phyloP scores from a whole-genome alignment of 1,284 basidiomycete genomes.

The Ganoderma resinaceum region DNA sequence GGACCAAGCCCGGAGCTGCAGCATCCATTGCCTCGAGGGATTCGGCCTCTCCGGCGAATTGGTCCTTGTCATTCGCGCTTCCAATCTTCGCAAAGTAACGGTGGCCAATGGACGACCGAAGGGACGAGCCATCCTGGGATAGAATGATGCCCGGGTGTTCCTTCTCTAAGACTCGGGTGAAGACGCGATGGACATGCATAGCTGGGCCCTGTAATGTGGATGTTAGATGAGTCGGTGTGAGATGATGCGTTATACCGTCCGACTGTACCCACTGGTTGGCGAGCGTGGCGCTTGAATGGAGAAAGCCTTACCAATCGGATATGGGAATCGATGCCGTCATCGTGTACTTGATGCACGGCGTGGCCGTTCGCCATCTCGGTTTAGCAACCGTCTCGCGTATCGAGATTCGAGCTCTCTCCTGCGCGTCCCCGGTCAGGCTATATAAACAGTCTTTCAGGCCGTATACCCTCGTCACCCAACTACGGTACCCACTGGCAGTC shows the following conservation, averaged over 20 bases:
- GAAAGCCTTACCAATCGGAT: background rate
- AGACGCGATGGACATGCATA: slow-evolving; percentile 34
- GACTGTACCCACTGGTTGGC: background rate
- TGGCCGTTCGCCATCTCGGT: background rate
- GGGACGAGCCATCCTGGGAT: slow-evolving; percentile 32
- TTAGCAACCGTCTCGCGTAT: background rate
- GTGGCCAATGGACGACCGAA: slow-evolving; percentile 59
- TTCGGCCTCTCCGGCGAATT: slow-evolving; percentile 76
- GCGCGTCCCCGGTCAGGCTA: background rate
- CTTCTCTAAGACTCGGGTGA: slow-evolving; percentile 52
- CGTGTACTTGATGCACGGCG: slow-evolving; percentile 1
- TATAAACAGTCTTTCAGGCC: background rate
- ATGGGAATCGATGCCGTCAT: slow-evolving; percentile 20
- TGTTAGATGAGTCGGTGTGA: background rate
- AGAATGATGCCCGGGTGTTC: slow-evolving; percentile 60
- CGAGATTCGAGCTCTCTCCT: background rate
- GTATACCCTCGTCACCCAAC: background rate
- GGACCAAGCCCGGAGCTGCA: slow-evolving; percentile 75
- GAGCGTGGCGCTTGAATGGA: no score
- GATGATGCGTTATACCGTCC: background rate
- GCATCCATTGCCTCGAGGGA: slow-evolving; percentile 68
- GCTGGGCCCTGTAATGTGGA: background rate
- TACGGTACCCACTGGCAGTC: background rate
- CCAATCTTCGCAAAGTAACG: slow-evolving; percentile 71
- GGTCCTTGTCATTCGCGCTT: slow-evolving; percentile 57